phyloP scores from a whole-genome alignment of 306 rosid species.

The Quercus wislizeni region DNA sequence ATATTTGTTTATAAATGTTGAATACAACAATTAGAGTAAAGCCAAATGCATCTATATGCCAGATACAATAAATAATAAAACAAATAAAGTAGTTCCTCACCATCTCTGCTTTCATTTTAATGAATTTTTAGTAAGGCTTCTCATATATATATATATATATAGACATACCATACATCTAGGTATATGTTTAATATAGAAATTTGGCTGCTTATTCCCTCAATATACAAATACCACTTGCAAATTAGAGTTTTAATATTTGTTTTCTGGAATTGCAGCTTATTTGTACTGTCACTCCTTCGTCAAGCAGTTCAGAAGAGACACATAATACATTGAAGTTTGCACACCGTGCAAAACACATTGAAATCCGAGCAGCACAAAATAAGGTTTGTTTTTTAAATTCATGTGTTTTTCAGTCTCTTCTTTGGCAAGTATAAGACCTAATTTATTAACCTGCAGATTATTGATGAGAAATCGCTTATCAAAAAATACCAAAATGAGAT shows the following conservation, averaged over 20 bases:
- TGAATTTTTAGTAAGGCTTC: too few species aligned
- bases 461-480: constrained; percentile 97
- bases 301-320: constrained; percentile 94
- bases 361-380: constrained; percentile 95
- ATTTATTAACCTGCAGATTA: constrained; percentile 61
- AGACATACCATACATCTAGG: constrained; percentile 18
- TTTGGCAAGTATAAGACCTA: constrained; percentile 16
- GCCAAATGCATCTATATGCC: too few species aligned
- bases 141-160: neutral
- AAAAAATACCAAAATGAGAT: constrained; percentile 97
- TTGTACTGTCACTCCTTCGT: constrained; percentile 96
- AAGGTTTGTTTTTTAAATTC: constrained; percentile 38
- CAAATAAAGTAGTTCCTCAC: too few species aligned
- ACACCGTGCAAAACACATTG: constrained; percentile 95
- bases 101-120: too few species aligned
- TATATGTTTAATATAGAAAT: constrained; percentile 8
- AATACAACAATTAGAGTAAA: too few species aligned
- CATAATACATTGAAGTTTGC: constrained; percentile 97
- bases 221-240: constrained; percentile 12
- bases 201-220: constrained; percentile 15
- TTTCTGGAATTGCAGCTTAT: constrained; percentile 68
- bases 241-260: constrained; percentile 18
- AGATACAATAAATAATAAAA: too few species aligned
- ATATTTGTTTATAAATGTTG: too few species aligned
- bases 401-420: constrained; percentile 2